Percentiles rank a stretch among this genome's conserved stretches.
These are phyloP conservation scores for Metschnikowia kunwiensis DNA, from an alignment of 805 yeast species.

Conservation along the genomic window DNA sequence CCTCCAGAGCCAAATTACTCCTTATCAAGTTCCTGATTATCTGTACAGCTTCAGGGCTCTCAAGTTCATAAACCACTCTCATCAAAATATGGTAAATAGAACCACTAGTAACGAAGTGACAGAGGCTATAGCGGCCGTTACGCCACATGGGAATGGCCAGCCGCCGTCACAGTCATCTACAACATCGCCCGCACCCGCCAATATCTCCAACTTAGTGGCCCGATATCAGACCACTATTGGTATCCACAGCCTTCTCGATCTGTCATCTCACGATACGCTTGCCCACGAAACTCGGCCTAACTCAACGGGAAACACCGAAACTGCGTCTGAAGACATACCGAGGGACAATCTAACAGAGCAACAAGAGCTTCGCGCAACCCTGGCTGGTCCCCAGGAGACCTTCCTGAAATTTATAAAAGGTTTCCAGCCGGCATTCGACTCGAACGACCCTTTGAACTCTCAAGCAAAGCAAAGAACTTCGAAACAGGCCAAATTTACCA, in stretches of 20 bases:
- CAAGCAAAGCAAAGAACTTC: not conserved
- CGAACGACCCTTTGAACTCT: not conserved
- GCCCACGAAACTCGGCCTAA: not conserved
- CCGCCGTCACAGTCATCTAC: not conserved
- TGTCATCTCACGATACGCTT: conserved; percentile 5
- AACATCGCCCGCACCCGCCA: conserved; percentile 1
- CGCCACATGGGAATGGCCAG: no score
- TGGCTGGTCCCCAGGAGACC: conserved; percentile 1
- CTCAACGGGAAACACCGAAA: not conserved
- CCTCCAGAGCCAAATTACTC: no score
- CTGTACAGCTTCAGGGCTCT: no score
- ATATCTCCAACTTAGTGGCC: conserved; percentile 24
- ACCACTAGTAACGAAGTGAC: no score
- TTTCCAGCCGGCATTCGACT: conserved; percentile 1
- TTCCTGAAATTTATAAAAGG: not conserved
- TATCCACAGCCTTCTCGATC: conserved; percentile 10
- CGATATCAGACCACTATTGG: conserved; percentile 32
- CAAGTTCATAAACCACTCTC: no score
- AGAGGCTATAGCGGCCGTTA: no score
- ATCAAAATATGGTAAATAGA: no score
- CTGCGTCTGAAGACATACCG: no score
- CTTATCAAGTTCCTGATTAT: no score
- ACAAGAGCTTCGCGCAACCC: not conserved
- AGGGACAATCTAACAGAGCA: no score
- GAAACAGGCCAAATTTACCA: conserved; percentile 19